A percentile compares a stretch with the other conserved stretches of the same genome.
Evolutionary conservation across 73 alveolate species (phyloP).

Genomic region (Halteria grandinella): DNA sequence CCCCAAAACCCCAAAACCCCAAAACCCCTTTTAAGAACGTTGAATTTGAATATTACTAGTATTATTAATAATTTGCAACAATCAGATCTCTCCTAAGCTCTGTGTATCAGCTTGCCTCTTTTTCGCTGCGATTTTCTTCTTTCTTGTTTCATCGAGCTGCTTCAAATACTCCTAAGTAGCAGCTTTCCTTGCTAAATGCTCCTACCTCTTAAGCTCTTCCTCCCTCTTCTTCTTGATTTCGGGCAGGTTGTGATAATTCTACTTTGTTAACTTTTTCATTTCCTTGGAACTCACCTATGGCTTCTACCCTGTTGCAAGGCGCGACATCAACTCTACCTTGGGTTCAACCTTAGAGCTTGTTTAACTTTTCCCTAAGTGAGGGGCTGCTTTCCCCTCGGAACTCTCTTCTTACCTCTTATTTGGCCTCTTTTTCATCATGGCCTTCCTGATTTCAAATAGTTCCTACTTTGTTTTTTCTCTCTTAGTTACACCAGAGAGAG

Average conservation of each 20-base stretch:
- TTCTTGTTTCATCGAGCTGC: constrained; percentile 10
- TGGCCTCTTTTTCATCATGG: constrained; percentile 37
- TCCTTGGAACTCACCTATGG: constrained; percentile 32
- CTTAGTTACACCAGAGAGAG: too few species aligned
- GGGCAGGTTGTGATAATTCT: constrained; percentile 21
- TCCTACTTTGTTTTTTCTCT: constrained; percentile 36
- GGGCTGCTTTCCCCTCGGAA: neutral
- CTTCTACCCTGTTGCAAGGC: constrained; percentile 39
- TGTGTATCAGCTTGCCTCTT: neutral
- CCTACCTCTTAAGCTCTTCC: constrained; percentile 20
- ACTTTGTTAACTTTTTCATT: constrained; percentile 26
- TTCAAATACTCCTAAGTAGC: constrained; percentile 24
- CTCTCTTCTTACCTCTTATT: neutral
- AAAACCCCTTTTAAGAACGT: too few species aligned
- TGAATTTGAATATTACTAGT: too few species aligned
- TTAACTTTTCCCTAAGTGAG: neutral
- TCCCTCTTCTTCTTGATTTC: constrained; percentile 45
- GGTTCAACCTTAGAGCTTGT: neutral
- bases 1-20: too few species aligned
- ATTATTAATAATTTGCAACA: too few species aligned
- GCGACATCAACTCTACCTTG: constrained; percentile 7
- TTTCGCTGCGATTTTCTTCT: neutral
- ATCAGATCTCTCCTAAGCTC: too few species aligned
- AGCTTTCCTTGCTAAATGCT: constrained; percentile 24
- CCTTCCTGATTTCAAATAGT: constrained; percentile 22